Evolutionary conservation across 345 rosid genomes (phyloP).

Genomic region (Excoecaria cochinchinensis): DNA sequence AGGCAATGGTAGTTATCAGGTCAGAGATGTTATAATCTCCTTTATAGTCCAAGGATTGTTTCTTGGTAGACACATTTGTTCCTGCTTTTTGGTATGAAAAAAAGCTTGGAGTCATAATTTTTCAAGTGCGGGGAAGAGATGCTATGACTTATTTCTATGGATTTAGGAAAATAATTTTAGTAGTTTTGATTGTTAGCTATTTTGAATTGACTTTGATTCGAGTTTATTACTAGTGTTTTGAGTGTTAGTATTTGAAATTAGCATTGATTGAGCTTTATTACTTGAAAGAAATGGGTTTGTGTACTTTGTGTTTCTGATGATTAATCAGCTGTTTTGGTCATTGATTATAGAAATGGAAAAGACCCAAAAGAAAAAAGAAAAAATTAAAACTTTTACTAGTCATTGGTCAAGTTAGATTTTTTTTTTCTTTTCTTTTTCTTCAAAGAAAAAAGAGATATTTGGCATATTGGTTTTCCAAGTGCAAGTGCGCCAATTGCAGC

Average conservation of each 20-base stretch:
- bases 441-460: neutral
- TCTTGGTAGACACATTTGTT: neutral
- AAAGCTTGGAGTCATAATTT: conserved; percentile 16
- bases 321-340: neutral
- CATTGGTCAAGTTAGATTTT: neutral
- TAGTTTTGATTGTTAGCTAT: conserved; percentile 2
- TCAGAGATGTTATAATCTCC: conserved; percentile 9
- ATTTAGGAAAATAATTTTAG: neutral
- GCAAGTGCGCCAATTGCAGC: neutral
- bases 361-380: neutral
- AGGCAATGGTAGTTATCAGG: neutral
- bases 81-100: conserved; percentile 2
- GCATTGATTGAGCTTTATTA: neutral
- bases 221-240: neutral
- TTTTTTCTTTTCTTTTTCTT: neutral
- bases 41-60: neutral
- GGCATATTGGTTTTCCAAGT: neutral
- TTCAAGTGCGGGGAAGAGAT: neutral
- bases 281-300: neutral
- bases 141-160: neutral
- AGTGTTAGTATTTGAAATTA: neutral
- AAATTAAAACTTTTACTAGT: neutral
- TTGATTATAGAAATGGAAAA: neutral
- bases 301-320: neutral
- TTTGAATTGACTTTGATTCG: conserved; percentile 2